phyloP scores from a whole-genome alignment of 2,329 filamentous ascomycete genomes.

The Pseudopyrenochaeta lycopersici region DNA sequence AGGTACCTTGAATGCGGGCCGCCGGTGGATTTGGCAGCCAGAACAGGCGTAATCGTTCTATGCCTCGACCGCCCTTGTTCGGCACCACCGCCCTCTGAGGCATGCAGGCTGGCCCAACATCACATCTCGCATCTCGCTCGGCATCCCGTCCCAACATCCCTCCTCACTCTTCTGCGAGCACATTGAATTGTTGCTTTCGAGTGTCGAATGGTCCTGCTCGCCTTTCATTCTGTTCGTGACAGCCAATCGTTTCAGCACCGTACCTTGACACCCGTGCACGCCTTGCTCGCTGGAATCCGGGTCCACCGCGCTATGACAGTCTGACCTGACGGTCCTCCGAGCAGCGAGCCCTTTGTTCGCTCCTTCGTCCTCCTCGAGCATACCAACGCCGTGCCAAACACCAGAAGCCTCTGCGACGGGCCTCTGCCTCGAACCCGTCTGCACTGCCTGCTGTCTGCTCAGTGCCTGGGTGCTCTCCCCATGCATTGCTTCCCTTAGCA shows the following conservation, averaged over 20 bases:
- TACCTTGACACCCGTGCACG: conserved; percentile 49
- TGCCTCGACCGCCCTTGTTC: conserved; percentile 48
- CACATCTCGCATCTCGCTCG: conserved; percentile 27
- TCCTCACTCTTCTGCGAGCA: conserved; percentile 11
- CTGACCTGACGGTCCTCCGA: conserved; percentile 49
- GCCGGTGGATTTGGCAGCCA: conserved; percentile 39
- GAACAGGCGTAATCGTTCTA: conserved; percentile 43
- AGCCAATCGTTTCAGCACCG: conserved; percentile 52
- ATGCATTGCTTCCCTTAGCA: conserved; percentile 51
- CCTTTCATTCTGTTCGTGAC: conserved; percentile 46
- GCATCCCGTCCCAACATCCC: conserved; percentile 12
- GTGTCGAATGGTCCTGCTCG: conserved; percentile 24
- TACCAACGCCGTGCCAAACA: conserved; percentile 34
- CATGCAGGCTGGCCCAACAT: conserved; percentile 46
- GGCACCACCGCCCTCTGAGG: conserved; percentile 41
- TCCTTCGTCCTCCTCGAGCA: conserved; percentile 37
- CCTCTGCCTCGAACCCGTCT: conserved; percentile 28
- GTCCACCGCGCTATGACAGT: conserved; percentile 50
- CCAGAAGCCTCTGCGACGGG: conserved; percentile 36
- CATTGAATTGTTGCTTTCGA: conserved; percentile 11
- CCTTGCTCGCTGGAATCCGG: conserved; percentile 47
- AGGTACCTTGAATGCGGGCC: conserved; percentile 42
- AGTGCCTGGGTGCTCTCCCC: conserved; percentile 51
- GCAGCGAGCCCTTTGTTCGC: conserved; percentile 44
- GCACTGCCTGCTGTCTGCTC: conserved; percentile 36